phyloP scores from a whole-genome alignment of 2,329 filamentous ascomycete genomes.

The Colletotrichum viniferum region DNA sequence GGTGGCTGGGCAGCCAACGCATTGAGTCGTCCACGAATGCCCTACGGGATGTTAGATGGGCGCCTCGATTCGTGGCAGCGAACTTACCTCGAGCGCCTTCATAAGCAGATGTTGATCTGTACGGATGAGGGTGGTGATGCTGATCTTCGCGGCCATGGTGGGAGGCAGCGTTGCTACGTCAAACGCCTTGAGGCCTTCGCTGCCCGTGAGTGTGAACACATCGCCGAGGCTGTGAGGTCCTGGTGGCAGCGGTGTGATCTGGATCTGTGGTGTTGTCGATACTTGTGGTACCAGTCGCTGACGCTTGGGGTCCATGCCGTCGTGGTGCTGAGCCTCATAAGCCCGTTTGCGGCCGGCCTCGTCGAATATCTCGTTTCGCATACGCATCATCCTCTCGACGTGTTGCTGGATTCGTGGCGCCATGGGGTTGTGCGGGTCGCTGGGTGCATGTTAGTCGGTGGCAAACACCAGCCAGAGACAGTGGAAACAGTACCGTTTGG shows the following conservation, averaged over 20 bases:
- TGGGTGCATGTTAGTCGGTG: slow-evolving; percentile 38
- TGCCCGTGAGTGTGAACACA: slow-evolving; percentile 83
- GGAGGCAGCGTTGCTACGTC: slow-evolving; percentile 81
- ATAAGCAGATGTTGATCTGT: slow-evolving; percentile 73
- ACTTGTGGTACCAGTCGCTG: slow-evolving; percentile 61
- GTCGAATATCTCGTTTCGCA: slow-evolving; percentile 78
- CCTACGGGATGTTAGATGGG: slow-evolving; percentile 34
- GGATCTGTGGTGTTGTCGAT: slow-evolving; percentile 35
- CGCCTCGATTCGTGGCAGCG: slow-evolving; percentile 14
- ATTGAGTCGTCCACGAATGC: slow-evolving; percentile 55
- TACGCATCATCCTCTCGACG: slow-evolving; percentile 80
- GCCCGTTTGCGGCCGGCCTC: slow-evolving; percentile 80
- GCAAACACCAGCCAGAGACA: background rate
- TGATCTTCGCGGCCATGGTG: slow-evolving; percentile 78
- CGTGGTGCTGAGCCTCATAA: slow-evolving; percentile 70
- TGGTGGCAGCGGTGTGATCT: slow-evolving; percentile 73
- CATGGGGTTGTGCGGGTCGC: slow-evolving; percentile 81
- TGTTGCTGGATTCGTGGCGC: slow-evolving; percentile 83
- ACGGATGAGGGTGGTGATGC: slow-evolving; percentile 76
- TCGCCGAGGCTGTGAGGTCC: slow-evolving; percentile 82
- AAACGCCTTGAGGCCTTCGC: slow-evolving; percentile 76
- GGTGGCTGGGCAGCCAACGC: slow-evolving; percentile 49
- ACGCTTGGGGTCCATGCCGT: slow-evolving; percentile 82
- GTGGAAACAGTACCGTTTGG: slow-evolving; percentile 66
- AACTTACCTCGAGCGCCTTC: slow-evolving; percentile 73